These are phyloP conservation scores for Coprinopsis strossmayeri DNA, from an alignment of 768 basidiomycete genomes.

Conservation along the genomic window DNA sequence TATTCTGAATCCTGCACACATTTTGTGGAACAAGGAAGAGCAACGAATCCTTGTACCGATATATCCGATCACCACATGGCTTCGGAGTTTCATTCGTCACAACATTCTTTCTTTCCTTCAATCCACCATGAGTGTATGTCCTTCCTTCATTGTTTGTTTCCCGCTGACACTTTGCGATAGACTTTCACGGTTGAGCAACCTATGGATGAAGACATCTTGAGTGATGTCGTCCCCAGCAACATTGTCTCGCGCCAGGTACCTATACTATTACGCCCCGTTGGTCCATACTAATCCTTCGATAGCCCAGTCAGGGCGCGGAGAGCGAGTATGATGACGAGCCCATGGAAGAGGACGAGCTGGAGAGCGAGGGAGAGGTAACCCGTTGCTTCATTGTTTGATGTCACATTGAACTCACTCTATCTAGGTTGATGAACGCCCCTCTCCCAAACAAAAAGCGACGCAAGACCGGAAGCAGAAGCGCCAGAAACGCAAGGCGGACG, in stretches of 20 bases:
- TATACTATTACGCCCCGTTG: not conserved
- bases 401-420: not conserved
- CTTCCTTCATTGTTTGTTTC: not conserved
- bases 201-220: constrained; percentile 75
- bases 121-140: not conserved
- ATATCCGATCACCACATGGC: not conserved
- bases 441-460: constrained; percentile 22
- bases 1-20: constrained; percentile 67
- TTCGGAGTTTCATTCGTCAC: too few species aligned
- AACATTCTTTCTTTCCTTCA: too few species aligned
- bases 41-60: not conserved
- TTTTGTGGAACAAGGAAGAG: constrained; percentile 17
- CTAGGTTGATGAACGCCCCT: not conserved
- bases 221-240: constrained; percentile 86
- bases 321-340: constrained; percentile 59
- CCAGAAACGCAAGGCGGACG: constrained; percentile 57
- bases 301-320: constrained; percentile 64
- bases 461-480: constrained; percentile 31
- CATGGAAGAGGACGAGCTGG: constrained; percentile 56
- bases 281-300: too few species aligned
- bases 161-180: constrained; percentile 14
- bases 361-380: constrained; percentile 47
- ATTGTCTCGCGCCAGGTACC: constrained; percentile 82
- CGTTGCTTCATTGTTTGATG: constrained; percentile 5
- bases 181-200: constrained; percentile 32